A percentile compares a stretch with the other conserved stretches of the same genome.
These are phyloP conservation scores for Lactarius psammicola DNA, from an alignment of 768 basidiomycete genomes.

Conservation along the genomic window DNA sequence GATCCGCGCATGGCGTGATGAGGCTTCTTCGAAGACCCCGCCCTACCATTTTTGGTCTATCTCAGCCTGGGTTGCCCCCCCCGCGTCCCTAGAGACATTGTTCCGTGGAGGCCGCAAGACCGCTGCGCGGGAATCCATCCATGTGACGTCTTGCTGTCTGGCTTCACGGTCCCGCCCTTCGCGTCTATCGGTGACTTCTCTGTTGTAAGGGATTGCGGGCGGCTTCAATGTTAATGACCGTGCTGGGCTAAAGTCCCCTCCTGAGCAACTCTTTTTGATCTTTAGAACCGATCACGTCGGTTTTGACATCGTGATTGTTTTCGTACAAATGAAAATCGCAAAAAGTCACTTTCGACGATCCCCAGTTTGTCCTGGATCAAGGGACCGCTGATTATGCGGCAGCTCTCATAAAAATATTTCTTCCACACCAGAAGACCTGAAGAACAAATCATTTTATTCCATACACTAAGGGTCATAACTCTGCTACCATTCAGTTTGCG, in stretches of 20 bases:
- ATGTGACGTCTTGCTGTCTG: neutral
- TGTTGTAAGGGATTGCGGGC: no score
- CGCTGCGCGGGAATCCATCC: neutral
- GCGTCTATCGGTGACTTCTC: no score
- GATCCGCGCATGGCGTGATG: neutral
- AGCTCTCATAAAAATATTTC: neutral
- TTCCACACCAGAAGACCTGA: neutral
- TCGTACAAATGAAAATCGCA: neutral
- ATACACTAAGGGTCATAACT: neutral
- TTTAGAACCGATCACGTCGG: neutral
- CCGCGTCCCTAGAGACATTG: neutral
- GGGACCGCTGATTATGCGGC: neutral
- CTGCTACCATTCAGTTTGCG: neutral
- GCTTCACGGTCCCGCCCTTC: neutral
- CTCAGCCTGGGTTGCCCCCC: neutral
- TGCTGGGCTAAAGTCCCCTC: neutral
- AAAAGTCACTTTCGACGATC: neutral
- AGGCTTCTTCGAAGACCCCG: neutral
- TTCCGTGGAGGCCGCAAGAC: neutral
- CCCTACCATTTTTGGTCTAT: neutral
- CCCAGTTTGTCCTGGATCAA: neutral
- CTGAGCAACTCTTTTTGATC: neutral
- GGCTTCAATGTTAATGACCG: neutral
- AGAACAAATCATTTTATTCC: neutral
- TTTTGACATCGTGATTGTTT: neutral